Evolutionary conservation across 768 basidiomycete genomes (phyloP).

Genomic region (Tylopilus vinaceipallidus): DNA sequence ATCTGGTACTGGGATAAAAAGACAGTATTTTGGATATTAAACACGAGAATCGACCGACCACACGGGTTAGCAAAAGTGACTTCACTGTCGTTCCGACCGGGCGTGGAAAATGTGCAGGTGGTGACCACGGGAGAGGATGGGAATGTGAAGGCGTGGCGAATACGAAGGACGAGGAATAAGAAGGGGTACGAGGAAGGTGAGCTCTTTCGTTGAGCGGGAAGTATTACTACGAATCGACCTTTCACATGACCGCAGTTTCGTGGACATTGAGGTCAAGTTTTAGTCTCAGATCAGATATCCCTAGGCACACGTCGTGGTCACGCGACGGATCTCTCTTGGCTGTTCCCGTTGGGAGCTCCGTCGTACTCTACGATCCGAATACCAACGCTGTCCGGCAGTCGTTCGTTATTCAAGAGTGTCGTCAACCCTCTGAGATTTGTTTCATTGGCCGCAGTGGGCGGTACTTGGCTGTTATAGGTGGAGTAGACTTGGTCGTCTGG

Average conservation of each 20-base stretch:
- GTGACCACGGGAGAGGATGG: slow-evolving; percentile 78
- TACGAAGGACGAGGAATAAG: slow-evolving; percentile 46
- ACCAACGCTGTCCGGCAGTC: slow-evolving; percentile 60
- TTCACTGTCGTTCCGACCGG: slow-evolving; percentile 67
- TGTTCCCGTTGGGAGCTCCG: slow-evolving; percentile 60
- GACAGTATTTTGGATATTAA: slow-evolving; percentile 64
- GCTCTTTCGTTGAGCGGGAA: slow-evolving; percentile 13
- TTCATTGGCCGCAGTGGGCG: slow-evolving; percentile 76
- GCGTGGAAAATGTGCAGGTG: slow-evolving; percentile 41
- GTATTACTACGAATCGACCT: not conserved
- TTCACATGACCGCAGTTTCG: slow-evolving; percentile 35
- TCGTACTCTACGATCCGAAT: slow-evolving; percentile 73
- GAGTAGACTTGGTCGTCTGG: slow-evolving; percentile 61
- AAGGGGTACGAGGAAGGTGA: slow-evolving; percentile 52
- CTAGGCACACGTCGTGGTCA: slow-evolving; percentile 73
- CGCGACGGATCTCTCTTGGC: slow-evolving; percentile 84
- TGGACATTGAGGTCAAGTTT: slow-evolving; percentile 83
- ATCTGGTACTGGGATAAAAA: slow-evolving; percentile 84
- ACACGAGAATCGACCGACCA: slow-evolving; percentile 86
- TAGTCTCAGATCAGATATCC: slow-evolving; percentile 63
- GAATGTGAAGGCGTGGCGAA: slow-evolving; percentile 77
- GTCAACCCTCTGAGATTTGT: slow-evolving; percentile 41
- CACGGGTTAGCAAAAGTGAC: slow-evolving; percentile 69
- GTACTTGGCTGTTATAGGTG: slow-evolving; percentile 57
- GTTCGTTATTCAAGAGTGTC: slow-evolving; percentile 56